Base-by-base conservation (phyloP, 768 basidiomycete genomes). In the Pulveroboletus sp. region DNA sequence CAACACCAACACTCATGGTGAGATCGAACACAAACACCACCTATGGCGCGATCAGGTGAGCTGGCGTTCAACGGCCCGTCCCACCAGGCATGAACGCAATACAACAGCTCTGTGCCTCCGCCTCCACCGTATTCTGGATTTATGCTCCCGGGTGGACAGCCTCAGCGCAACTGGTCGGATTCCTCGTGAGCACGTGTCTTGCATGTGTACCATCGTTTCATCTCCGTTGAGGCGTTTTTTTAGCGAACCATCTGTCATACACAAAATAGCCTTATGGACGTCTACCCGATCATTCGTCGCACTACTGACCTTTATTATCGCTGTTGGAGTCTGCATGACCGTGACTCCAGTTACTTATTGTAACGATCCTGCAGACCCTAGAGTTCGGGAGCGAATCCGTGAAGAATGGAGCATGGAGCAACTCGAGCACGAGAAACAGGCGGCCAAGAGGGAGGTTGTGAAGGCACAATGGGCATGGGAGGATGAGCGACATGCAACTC, bases 391-490 rank as follows among this genome's bases (percentile, higher is more conserved):
- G 8, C 57, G 63, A 9, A 21, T 55, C 1, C 65, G 57, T 13
- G 43, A 44, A 28, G 52, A 57, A 21, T 65, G 63, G 63, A 39
- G 24, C 26, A 49, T 18, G n/a, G 61, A 67, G 11, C 15, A 27
- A 7, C 21, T 55, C 9, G 54, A 46, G 26, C 59, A 65, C 30
- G 48, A 67, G 31, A 50, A 39, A 36, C 46, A 49, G 15, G 47
- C 41, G 7, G 46, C 30, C 1, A 15, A 58, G 10, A 41, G 40
- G 40, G 40, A 17, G 26, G n/a, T 28, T 28, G 26, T 48, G 6
- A 42, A 54, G 50, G 53, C 43, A 3, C 55, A 26, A n/a, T 65
- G 63, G 65, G 52, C 27, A 1, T 45, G 39, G 49, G 65, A 66
- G 27, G 53, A 59, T 21, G 43, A 58, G 21, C 49, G 24, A 2